phyloP scores from a whole-genome alignment of 345 rosid genomes.

The Pistacia vera region DNA sequence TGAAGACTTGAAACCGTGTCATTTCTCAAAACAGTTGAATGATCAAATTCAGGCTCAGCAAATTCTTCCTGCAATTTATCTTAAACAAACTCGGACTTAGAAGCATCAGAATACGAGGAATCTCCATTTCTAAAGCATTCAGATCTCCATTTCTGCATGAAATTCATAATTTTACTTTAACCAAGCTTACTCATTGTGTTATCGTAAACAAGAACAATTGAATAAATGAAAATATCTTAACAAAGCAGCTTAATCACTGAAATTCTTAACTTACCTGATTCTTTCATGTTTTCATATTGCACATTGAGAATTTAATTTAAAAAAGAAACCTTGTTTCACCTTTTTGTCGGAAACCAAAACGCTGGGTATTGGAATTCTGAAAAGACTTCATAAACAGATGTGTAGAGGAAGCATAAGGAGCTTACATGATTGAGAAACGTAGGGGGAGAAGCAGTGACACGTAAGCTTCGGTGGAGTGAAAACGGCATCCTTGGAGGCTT shows the following conservation, averaged over 20 bases:
- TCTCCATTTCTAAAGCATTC: conserved; percentile 14
- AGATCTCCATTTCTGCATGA: conserved; percentile 27
- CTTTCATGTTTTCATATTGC: neutral
- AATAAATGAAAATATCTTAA: neutral
- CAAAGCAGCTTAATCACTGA: neutral
- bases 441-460: neutral
- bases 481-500: neutral
- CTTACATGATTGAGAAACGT: neutral
- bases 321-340: neutral
- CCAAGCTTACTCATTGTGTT: neutral
- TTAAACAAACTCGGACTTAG: conserved; percentile 12
- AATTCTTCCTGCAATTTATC: conserved; percentile 10
- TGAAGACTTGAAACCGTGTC: conserved; percentile 11
- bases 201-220: neutral
- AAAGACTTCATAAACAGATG: neutral
- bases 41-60: conserved; percentile 10
- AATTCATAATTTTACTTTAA: neutral
- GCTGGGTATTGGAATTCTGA: neutral
- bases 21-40: conserved; percentile 4
- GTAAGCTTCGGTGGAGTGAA: neutral
- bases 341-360: neutral
- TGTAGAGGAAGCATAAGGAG: neutral
- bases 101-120: neutral
- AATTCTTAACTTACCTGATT: neutral
- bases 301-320: neutral